These are phyloP conservation scores for Paramecium octaurelia DNA, from an alignment of 73 alveolate genomes.

Conservation along the genomic window DNA sequence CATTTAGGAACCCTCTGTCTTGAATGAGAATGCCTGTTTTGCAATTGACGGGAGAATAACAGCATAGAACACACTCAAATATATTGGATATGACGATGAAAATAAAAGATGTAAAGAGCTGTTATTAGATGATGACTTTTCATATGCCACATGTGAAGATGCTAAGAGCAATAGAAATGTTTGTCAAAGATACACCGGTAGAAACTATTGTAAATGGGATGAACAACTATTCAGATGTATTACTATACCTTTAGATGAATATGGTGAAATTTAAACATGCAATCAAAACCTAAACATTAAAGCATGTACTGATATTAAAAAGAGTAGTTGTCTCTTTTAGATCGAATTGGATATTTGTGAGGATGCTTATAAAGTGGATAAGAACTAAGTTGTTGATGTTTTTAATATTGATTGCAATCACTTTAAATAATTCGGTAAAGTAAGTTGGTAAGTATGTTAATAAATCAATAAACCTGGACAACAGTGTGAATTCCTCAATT, in stretches of 20 bases:
- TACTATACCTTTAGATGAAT: not conserved
- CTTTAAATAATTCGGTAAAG: not conserved
- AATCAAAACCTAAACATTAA: not conserved
- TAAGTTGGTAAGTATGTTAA: not conserved
- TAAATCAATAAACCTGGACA: not conserved
- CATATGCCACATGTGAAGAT: not conserved
- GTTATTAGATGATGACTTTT: not conserved
- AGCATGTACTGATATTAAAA: conserved; percentile 8
- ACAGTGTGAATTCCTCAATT: not conserved
- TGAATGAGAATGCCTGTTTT: not conserved
- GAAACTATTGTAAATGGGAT: not conserved
- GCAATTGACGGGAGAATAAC: not conserved
- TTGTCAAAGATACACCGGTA: not conserved
- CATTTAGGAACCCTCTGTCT: not conserved
- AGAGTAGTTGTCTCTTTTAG: not conserved
- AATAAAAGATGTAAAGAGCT: not conserved
- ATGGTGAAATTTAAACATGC: not conserved
- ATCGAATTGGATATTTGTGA: too few relatives aligned
- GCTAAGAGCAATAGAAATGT: not conserved
- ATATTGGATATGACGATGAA: not conserved
- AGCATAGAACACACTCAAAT: not conserved
- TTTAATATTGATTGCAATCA: not conserved
- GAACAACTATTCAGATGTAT: not conserved
- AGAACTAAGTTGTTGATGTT: not conserved
- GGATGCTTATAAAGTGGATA: too few relatives aligned